Conservation (phyloP, 2,329 filamentous ascomycete species). For the Sclerotinia minor region DNA sequence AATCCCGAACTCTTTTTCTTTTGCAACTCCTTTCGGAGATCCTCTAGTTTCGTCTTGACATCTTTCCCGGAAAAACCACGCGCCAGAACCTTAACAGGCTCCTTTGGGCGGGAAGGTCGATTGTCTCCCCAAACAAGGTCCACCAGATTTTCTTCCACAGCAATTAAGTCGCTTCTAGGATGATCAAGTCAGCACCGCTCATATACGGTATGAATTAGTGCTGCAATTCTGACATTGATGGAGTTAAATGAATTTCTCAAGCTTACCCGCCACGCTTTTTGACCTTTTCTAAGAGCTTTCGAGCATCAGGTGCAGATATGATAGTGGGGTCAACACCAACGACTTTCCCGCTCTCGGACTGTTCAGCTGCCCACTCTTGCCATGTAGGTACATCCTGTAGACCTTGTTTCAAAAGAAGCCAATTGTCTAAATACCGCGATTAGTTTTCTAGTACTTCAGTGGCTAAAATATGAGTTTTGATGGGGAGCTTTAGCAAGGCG, state of each 20-base stretch:
- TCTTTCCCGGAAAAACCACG: conserved; percentile 78
- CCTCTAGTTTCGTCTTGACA: conserved; percentile 77
- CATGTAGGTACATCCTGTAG: conserved; percentile 93
- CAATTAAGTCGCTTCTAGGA: conserved; percentile 57
- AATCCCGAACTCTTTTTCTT: conserved; percentile 88
- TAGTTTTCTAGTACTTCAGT: conserved; percentile 9
- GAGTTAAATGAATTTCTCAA: conserved; percentile 12
- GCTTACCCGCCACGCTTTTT: conserved; percentile 75
- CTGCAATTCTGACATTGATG: not conserved
- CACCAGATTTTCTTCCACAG: conserved; percentile 80
- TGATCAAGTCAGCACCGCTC: conserved; percentile 8
- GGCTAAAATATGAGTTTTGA: not conserved
- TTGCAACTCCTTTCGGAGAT: conserved; percentile 84
- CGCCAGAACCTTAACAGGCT: conserved; percentile 71
- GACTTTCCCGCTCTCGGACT: conserved; percentile 80
- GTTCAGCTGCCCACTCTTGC: conserved; percentile 92
- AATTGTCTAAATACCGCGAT: conserved; percentile 56
- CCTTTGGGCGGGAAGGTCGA: conserved; percentile 71
- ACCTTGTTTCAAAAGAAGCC: conserved; percentile 88
- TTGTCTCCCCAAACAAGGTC: conserved; percentile 82
- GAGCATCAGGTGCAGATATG: conserved; percentile 70
- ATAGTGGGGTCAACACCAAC: conserved; percentile 91
- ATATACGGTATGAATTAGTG: not conserved
- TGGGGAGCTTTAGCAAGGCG: not conserved
- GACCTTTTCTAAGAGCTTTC: conserved; percentile 81